Percentiles rank a stretch among this genome's conserved stretches.
These are phyloP conservation scores for Lablab purpureus DNA, from an alignment of 306 rosid species.

Conservation along the genomic window DNA sequence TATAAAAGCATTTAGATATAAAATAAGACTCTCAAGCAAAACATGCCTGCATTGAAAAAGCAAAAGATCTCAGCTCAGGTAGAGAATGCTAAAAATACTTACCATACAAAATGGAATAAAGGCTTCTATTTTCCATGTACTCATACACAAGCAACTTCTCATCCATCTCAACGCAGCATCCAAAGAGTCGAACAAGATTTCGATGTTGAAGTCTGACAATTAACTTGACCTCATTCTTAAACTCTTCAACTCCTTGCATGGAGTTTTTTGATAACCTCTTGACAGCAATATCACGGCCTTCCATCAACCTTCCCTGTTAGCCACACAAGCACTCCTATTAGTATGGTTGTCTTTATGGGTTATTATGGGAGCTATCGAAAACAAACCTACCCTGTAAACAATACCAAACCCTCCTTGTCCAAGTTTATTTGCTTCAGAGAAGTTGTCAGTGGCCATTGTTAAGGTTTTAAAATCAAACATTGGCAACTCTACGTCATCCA, in stretches of 20 bases:
- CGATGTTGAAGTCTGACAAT: slow-evolving; percentile 79
- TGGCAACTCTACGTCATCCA: slow-evolving; percentile 65
- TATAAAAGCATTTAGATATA: neutral
- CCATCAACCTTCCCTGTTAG: slow-evolving; percentile 66
- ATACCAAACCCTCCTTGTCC: slow-evolving; percentile 71
- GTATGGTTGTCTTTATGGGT: slow-evolving; percentile 23
- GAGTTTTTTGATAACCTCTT: slow-evolving; percentile 74
- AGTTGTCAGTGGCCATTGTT: slow-evolving; percentile 55
- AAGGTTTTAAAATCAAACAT: slow-evolving; percentile 57
- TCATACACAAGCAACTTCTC: slow-evolving; percentile 80
- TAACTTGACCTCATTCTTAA: slow-evolving; percentile 71
- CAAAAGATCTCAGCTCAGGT: neutral
- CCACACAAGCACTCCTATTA: slow-evolving; percentile 33
- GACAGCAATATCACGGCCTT: slow-evolving; percentile 75
- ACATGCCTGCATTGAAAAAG: neutral
- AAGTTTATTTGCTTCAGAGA: slow-evolving; percentile 55
- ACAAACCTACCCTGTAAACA: slow-evolving; percentile 59
- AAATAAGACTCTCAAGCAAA: slow-evolving; percentile 6
- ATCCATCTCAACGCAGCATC: slow-evolving; percentile 64
- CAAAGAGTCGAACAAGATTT: slow-evolving; percentile 74
- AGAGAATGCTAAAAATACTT: slow-evolving; percentile 33
- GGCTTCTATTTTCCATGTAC: slow-evolving; percentile 76
- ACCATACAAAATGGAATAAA: slow-evolving; percentile 73
- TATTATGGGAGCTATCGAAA: slow-evolving; percentile 24
- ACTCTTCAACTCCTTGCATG: slow-evolving; percentile 74